Evolutionary conservation across 2,329 filamentous ascomycete genomes (phyloP).

Genomic region (Pseudocercospora eumusae): DNA sequence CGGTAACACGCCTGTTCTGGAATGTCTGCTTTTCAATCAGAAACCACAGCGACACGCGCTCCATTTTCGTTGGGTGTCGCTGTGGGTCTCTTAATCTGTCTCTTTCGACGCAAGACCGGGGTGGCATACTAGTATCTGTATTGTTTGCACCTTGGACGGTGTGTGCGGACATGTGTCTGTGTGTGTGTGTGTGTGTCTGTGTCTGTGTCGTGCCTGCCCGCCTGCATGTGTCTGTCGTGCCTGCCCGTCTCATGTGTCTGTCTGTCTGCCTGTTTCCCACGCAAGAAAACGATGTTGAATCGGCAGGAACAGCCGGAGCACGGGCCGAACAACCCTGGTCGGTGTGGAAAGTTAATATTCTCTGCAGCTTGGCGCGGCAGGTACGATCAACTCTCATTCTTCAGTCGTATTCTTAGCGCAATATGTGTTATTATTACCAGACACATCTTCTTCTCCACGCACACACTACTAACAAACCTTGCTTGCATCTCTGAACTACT

Average conservation of each 20-base stretch:
- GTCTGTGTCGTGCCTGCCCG: too few relatives aligned
- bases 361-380: conserved; percentile 1
- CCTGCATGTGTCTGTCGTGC: neutral
- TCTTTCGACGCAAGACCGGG: conserved; percentile 12
- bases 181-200: too few relatives aligned
- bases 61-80: conserved; percentile 14
- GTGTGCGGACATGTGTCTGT: too few relatives aligned
- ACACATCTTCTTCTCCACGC: neutral
- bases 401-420: too few relatives aligned
- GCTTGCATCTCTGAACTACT: conserved; percentile 21
- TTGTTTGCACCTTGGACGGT: too few relatives aligned
- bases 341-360: neutral
- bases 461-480: conserved; percentile 18
- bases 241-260: neutral
- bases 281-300: too few relatives aligned
- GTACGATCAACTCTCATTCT: conserved; percentile 7
- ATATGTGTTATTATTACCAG: neutral
- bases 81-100: conserved; percentile 24
- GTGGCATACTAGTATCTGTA: conserved; percentile 9
- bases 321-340: neutral
- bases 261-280: too few relatives aligned
- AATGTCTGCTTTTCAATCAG: conserved; percentile 23
- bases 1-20: conserved; percentile 18
- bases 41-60: conserved; percentile 21
- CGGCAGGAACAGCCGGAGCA: conserved; percentile 1